A percentile compares a stretch with the other conserved stretches of the same genome.
Conservation (phyloP, 495 filamentous ascomycete genomes). For the Amphirosellinia nigrospora region DNA sequence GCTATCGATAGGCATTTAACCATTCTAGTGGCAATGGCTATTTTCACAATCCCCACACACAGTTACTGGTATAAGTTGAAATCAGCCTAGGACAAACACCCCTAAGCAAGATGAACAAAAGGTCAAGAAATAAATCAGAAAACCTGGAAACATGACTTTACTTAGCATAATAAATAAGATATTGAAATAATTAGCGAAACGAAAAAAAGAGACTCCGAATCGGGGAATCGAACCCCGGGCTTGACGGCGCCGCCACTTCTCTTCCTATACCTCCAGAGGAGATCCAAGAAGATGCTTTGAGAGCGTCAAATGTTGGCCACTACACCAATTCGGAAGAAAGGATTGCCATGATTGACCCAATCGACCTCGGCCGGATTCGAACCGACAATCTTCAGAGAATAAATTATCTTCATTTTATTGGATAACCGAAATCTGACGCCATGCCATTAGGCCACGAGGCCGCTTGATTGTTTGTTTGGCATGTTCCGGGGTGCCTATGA, state of each 20-base stretch:
- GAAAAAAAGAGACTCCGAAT: constrained; percentile 36
- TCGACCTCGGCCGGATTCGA: constrained; percentile 30
- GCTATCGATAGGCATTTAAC: constrained; percentile 18
- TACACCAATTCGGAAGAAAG: constrained; percentile 42
- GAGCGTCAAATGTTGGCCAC: constrained; percentile 46
- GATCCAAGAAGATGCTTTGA: constrained; percentile 20
- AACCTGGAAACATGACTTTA: too few relatives aligned
- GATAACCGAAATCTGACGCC: constrained; percentile 27
- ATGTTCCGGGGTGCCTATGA: neutral
- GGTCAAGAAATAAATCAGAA: too few relatives aligned
- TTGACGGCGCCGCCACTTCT: constrained; percentile 31
- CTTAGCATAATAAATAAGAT: neutral
- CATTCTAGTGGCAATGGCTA: neutral
- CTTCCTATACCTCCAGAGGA: neutral
- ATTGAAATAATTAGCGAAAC: neutral
- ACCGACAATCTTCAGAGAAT: constrained; percentile 28
- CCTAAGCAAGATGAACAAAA: too few relatives aligned
- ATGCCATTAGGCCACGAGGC: constrained; percentile 30
- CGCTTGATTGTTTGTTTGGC: neutral
- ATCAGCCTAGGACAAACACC: too few relatives aligned
- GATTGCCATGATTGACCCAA: neutral
- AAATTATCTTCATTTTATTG: neutral
- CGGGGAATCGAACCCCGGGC: constrained; percentile 49
- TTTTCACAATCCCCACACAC: too few relatives aligned
- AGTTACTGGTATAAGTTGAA: too few relatives aligned